A percentile compares a stretch with the other conserved stretches of the same genome.
Evolutionary conservation across 345 rosid species (phyloP).

Genomic region (Gossypium raimondii): DNA sequence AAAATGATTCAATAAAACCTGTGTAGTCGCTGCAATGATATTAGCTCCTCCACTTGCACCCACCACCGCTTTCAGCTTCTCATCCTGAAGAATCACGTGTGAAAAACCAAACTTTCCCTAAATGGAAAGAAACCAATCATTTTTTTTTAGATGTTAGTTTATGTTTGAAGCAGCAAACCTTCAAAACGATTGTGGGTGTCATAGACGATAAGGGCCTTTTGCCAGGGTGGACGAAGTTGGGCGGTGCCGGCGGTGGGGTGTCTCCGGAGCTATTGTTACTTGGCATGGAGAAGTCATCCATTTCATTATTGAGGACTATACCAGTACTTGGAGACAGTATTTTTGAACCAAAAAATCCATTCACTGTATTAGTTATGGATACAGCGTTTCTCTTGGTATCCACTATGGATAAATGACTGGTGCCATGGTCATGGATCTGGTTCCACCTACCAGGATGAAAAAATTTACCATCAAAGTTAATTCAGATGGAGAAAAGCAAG

Average conservation of each 20-base stretch:
- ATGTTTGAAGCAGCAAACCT: slow-evolving; percentile 28
- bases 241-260: slow-evolving; percentile 41
- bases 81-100: slow-evolving; percentile 29
- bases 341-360: slow-evolving; percentile 48
- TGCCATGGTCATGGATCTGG: slow-evolving; percentile 53
- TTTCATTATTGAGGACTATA: slow-evolving; percentile 60
- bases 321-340: slow-evolving; percentile 52
- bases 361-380: slow-evolving; percentile 57
- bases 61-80: slow-evolving; percentile 44
- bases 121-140: no score
- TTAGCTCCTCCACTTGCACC: slow-evolving; percentile 67
- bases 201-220: slow-evolving; percentile 68
- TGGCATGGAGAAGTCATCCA: slow-evolving; percentile 63
- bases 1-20: slow-evolving; percentile 56
- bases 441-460: slow-evolving; percentile 41
- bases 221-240: slow-evolving; percentile 51
- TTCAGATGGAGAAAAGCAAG: background rate
- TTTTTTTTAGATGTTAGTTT: background rate
- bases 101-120: slow-evolving; percentile 10
- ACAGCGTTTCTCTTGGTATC: slow-evolving; percentile 50
- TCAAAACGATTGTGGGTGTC: slow-evolving; percentile 52
- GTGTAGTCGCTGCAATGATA: slow-evolving; percentile 47
- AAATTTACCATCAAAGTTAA: background rate
- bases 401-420: slow-evolving; percentile 55
- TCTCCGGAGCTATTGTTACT: background rate